Evolutionary conservation across 2,329 filamentous ascomycete species (phyloP), one percentile per base, ranked within the genome.

Genomic region (Fusarium sp.): DNA sequence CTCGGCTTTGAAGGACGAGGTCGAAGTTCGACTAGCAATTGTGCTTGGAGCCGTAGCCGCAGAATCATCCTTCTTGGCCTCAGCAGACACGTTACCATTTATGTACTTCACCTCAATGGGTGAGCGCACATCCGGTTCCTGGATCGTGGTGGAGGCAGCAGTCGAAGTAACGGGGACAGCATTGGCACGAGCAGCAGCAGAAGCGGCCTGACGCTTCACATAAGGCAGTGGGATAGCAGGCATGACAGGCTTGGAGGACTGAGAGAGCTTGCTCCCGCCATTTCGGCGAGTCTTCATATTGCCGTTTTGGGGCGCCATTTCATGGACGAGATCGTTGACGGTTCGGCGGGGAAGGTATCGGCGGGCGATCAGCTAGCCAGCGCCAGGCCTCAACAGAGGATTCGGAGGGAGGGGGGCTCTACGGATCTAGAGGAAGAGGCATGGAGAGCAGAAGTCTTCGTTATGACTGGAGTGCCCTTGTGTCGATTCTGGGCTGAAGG

Each of bases 201-300:
- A 75, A 41, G 81, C 79, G 63, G 80, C 79, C 72, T 83, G 79
- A 62, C 82, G 81, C 72, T 82, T 84, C 56, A 81, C 77, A 68
- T 82, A 79, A 24, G 81, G 81, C 68, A 84, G 72, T 54, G 83
- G 83, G 50, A 84, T 79, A 61, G 79, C 83, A 65, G 83, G 82
- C 63, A 81, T 75, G 44, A 84, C 78, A 53, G 80, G 77, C 71
- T 81, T 82, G 64, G 77, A 68, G 64, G 72, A 75, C 59, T 79
- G 77, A 62, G 74, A 75, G 67, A 79, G 78, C 76, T 78, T 80
- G 74, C 72, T 73, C 53, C 71, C 60, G 61, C 71, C 76, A 65
- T 73, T 71, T 72, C 78, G 78, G 72, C 81, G 81, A 73, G 77
- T 63, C 75, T 79, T 81, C 68, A 72, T 74, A 48, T 78, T 76